Percentiles rank a stretch among this genome's conserved stretches.
phyloP scores from a whole-genome alignment of 371 early-diverging fungal genomes.

The Apophysomyces elegans region DNA sequence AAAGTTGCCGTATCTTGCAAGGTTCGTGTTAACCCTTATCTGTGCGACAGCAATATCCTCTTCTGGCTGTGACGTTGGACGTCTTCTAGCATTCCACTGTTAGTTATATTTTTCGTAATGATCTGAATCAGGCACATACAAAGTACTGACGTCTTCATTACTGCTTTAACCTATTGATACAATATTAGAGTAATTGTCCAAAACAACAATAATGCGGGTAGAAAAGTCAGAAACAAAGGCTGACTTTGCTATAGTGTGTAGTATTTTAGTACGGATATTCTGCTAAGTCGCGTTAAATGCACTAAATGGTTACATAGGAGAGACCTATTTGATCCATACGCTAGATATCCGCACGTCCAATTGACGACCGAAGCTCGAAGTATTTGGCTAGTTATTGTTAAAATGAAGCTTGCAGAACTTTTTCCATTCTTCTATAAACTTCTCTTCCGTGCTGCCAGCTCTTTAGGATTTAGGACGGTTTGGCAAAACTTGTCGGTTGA shows the following conservation, averaged over 20 bases:
- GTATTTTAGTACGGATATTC: neutral
- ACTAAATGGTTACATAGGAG: neutral
- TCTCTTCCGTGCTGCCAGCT: neutral
- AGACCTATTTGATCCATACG: neutral
- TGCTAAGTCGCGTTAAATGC: neutral
- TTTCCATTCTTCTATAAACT: neutral
- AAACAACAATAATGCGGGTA: slow-evolving; percentile 1
- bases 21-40: neutral
- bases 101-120: neutral
- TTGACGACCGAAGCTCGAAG: neutral
- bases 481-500: neutral
- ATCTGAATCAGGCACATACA: neutral
- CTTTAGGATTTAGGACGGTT: neutral
- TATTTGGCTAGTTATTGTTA: neutral
- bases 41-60: neutral
- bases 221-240: neutral
- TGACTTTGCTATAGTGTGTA: neutral
- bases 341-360: neutral
- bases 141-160: neutral
- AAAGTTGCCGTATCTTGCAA: neutral
- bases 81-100: neutral
- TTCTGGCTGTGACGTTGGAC: neutral
- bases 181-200: neutral
- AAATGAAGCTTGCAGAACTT: neutral
- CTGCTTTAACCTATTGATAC: neutral